A percentile compares a stretch with the other conserved stretches of the same genome.
Evolutionary conservation across 2,329 filamentous ascomycete species (phyloP).

Genomic region (Colletotrichum chrysophilum): DNA sequence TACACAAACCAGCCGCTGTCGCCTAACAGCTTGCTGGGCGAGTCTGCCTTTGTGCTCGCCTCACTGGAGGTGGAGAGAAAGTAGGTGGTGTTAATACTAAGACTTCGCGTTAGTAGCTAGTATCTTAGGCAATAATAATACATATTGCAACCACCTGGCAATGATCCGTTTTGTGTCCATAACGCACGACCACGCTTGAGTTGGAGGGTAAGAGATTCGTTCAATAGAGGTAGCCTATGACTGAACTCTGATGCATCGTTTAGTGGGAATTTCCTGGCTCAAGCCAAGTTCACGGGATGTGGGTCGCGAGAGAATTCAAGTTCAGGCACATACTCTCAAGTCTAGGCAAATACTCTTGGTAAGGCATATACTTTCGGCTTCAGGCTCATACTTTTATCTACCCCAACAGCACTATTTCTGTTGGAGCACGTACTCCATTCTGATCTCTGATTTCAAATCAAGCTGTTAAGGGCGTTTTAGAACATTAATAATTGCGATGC

Average conservation of each 20-base stretch:
- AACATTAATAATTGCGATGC: neutral
- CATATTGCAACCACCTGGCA: too few relatives aligned
- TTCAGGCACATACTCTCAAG: neutral
- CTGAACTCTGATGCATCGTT: neutral
- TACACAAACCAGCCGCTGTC: conserved; percentile 38
- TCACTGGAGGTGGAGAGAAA: conserved; percentile 38
- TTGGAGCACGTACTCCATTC: neutral
- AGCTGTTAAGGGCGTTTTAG: accelerated
- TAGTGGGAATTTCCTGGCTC: neutral
- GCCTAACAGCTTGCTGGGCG: conserved; percentile 42
- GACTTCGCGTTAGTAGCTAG: too few relatives aligned
- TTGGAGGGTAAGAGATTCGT: too few relatives aligned
- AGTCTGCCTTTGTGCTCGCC: conserved; percentile 40
- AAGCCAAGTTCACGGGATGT: accelerated
- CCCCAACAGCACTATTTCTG: neutral
- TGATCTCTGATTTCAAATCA: neutral
- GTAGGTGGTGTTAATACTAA: too few relatives aligned
- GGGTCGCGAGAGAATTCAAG: neutral
- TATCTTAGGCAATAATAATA: too few relatives aligned
- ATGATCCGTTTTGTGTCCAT: too few relatives aligned
- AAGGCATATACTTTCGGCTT: neutral
- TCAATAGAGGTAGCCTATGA: neutral
- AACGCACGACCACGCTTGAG: too few relatives aligned
- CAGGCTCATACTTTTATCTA: neutral
- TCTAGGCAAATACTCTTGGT: neutral